Base-by-base conservation (phyloP, 257 asterid genomes). In the Lantana camara region DNA sequence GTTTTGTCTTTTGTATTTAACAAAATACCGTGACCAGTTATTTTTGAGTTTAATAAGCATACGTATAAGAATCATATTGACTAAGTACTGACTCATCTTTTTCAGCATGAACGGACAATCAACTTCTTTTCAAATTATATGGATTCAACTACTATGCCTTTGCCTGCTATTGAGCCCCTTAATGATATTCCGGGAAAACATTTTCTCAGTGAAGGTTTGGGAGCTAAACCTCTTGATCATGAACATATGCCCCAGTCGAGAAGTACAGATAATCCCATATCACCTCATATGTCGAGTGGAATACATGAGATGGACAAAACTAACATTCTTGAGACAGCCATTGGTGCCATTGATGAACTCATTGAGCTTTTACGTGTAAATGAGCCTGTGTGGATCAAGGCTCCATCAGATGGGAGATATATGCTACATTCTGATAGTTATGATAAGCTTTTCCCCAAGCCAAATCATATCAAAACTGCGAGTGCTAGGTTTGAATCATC, bases 401-500 rank as follows among this genome's bases (percentile, higher is more conserved):
- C 88, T 45, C 8, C 74, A 1, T 24, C 38, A 11, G 81, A 82
- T 40, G 91, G 84, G 48, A 72, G 85, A 46, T 73, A 44, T 30
- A 15, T 45, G 11, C 63, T 91, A 44, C 77, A 82, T 59, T 73
- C 64, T 5, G 88, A 82, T 17, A 75, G 73, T 57, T 86, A 91
- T 59, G 84, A 82, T 45, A 82, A 74, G 70, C 71, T 76, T 35
- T 86, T 77, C 22, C 81, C 88, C 32, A 77, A 77, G 67, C 15
- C 59, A 21, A 60, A 52, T 62, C 75, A 64, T 57, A 41, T 73
- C 15, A 84, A 60, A 48, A 63, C 67, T 11, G 37, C 77, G 30
- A 77, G 69, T 55, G 76, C 86, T 60, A 73, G 94, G 55, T 71
- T 67, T 20, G 96, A 91, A 75, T 91, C 98, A 9, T 86, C 96